Evolutionary conservation across 1,284 basidiomycete species (phyloP).

Genomic region (Coniferiporia sulphurascens): DNA sequence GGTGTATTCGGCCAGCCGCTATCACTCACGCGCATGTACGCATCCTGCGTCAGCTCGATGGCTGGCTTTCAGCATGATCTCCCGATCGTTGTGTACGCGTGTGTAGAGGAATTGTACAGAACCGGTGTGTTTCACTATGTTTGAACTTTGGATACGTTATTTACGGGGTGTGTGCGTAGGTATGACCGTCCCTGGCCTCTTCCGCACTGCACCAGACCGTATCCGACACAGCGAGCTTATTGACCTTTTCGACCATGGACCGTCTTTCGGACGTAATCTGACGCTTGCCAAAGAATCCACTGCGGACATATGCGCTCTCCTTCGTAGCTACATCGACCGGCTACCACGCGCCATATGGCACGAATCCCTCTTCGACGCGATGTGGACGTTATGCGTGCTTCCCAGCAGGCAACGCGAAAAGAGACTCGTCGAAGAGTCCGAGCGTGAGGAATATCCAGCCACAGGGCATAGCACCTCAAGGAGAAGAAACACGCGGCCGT

Average conservation of each 20-base stretch:
- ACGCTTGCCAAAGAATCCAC: slow-evolving; percentile 48
- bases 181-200: slow-evolving; percentile 43
- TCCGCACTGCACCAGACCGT: slow-evolving; percentile 36
- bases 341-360: slow-evolving; percentile 50
- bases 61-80: slow-evolving; percentile 49
- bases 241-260: slow-evolving; percentile 32
- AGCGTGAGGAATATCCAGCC: slow-evolving; percentile 13
- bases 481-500: slow-evolving; percentile 21
- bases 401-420: slow-evolving; percentile 36
- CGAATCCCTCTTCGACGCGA: slow-evolving; percentile 37
- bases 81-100: slow-evolving; percentile 50
- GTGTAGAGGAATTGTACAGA: slow-evolving; percentile 56
- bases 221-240: slow-evolving; percentile 34
- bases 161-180: slow-evolving; percentile 25
- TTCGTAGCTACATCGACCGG: slow-evolving; percentile 52
- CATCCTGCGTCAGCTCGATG: slow-evolving; percentile 41
- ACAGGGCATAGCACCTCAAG: slow-evolving; percentile 19
- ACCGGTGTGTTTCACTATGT: slow-evolving; percentile 36
- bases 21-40: slow-evolving; percentile 39
- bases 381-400: slow-evolving; percentile 49
- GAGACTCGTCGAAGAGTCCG: slow-evolving; percentile 26
- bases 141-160: not conserved
- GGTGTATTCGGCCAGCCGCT: slow-evolving; percentile 48
- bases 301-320: slow-evolving; percentile 54
- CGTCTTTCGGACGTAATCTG: slow-evolving; percentile 29